A percentile compares a stretch with the other conserved stretches of the same genome.
These are phyloP conservation scores for Metroxylon sagu DNA, from an alignment of 176 grass and related monocot genomes.

Conservation along the genomic window DNA sequence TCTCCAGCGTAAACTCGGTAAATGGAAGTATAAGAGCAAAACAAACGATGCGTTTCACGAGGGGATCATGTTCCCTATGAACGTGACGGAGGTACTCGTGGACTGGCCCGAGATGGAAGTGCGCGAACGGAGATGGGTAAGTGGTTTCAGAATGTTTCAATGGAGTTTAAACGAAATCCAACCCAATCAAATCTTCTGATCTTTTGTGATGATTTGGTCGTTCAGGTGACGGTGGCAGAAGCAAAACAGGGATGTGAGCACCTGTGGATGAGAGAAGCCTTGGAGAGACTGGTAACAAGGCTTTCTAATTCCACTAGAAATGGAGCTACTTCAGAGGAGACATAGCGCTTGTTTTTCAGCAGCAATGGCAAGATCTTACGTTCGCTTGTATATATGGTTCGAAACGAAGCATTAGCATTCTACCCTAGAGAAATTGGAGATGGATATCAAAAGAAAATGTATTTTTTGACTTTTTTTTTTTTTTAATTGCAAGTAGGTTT, in stretches of 20 bases:
- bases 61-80: slow-evolving; percentile 39
- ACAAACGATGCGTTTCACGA: slow-evolving; percentile 27
- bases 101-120: slow-evolving; percentile 47
- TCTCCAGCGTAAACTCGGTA: slow-evolving; percentile 31
- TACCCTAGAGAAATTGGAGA: too few species aligned
- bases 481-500: too few species aligned
- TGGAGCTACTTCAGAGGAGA: too few species aligned
- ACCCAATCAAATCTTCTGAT: neutral
- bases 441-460: too few species aligned
- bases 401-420: too few species aligned
- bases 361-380: too few species aligned
- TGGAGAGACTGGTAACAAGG: slow-evolving; percentile 31
- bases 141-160: neutral
- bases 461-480: too few species aligned
- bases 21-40: slow-evolving; percentile 48
- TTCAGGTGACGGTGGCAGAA: slow-evolving; percentile 33
- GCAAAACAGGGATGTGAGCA: slow-evolving; percentile 33
- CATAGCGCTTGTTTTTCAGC: too few species aligned
- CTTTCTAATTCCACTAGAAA: slow-evolving; percentile 10
- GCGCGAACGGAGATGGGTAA: slow-evolving; percentile 38
- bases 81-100: slow-evolving; percentile 33
- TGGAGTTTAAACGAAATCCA: neutral
- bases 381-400: too few species aligned
- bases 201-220: neutral
- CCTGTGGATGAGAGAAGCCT: slow-evolving; percentile 42